phyloP scores from a whole-genome alignment of 495 filamentous ascomycete species.

The Podospora didyma region DNA sequence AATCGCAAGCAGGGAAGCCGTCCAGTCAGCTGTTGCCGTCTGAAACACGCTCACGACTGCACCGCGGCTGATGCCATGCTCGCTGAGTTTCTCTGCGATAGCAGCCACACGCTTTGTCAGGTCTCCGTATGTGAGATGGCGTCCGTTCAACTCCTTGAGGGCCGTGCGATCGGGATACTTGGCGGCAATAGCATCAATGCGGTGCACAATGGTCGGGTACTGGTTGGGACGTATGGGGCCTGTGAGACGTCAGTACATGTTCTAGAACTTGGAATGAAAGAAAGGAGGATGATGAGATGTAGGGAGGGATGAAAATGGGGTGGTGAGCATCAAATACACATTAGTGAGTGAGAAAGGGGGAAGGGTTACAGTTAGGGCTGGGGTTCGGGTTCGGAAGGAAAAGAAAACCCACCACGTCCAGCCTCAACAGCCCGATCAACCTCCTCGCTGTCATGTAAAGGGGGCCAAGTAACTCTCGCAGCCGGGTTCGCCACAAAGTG shows the following conservation, averaged over 20 bases:
- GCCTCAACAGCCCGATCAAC: not conserved
- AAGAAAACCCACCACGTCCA: not conserved
- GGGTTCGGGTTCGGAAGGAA: not conserved
- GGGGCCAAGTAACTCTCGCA: constrained; percentile 1
- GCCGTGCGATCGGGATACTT: constrained; percentile 10
- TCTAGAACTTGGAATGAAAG: no score
- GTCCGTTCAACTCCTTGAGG: constrained; percentile 13
- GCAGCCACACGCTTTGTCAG: constrained; percentile 10
- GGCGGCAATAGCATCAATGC: constrained; percentile 19
- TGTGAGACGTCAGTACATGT: no score
- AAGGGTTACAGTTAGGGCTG: not conserved
- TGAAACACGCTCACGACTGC: constrained; percentile 27
- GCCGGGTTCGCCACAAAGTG: constrained; percentile 9
- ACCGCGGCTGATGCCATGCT: not conserved
- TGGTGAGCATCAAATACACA: no score
- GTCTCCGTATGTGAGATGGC: constrained; percentile 12
- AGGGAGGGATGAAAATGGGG: no score
- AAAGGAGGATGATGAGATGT: no score
- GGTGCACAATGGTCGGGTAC: constrained; percentile 14
- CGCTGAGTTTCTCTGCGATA: constrained; percentile 8
- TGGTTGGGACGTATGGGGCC: constrained; percentile 17
- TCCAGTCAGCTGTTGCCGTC: constrained; percentile 37
- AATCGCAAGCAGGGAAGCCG: constrained; percentile 52
- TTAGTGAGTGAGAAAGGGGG: not conserved
- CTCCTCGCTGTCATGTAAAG: constrained; percentile 3